These are phyloP conservation scores for Pleurotus giganteus DNA, from an alignment of 768 basidiomycete genomes.

Conservation along the genomic window DNA sequence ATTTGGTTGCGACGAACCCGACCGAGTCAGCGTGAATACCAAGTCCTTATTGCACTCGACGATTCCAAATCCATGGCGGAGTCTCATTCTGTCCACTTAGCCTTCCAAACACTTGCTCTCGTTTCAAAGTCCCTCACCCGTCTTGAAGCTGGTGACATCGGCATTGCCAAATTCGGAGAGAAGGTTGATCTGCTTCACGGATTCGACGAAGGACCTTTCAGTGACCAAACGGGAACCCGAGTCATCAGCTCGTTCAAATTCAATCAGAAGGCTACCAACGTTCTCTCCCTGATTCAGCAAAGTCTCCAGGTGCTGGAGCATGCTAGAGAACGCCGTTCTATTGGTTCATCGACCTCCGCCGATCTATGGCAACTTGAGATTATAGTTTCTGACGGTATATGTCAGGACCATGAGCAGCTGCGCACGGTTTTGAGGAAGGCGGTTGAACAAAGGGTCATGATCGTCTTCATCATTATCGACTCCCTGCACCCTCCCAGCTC, in stretches of 20 bases:
- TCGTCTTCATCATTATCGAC: slow-evolving; percentile 95
- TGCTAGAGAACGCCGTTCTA: slow-evolving; percentile 67
- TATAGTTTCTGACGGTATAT: slow-evolving; percentile 99
- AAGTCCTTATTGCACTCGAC: slow-evolving; percentile 90
- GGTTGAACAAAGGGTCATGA: slow-evolving; percentile 87
- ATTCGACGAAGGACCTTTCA: slow-evolving; percentile 79
- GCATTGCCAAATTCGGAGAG: slow-evolving; percentile 88
- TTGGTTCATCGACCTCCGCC: slow-evolving; percentile 60
- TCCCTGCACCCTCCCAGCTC: slow-evolving; percentile 59
- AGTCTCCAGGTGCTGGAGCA: slow-evolving; percentile 72
- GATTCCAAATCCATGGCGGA: slow-evolving; percentile 98
- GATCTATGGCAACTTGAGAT: slow-evolving; percentile 98
- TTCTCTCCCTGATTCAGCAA: slow-evolving; percentile 76
- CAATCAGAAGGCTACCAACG: slow-evolving; percentile 86
- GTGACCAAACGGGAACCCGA: slow-evolving; percentile 75
- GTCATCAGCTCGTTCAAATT: slow-evolving; percentile 87
- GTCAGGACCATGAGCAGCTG: slow-evolving; percentile 89
- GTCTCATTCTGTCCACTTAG: slow-evolving; percentile 87
- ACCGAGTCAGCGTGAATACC: slow-evolving; percentile 93
- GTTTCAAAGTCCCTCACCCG: slow-evolving; percentile 88
- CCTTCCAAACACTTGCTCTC: slow-evolving; percentile 89
- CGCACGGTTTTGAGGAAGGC: slow-evolving; percentile 80
- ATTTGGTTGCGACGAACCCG: slow-evolving; percentile 96
- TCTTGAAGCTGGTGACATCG: slow-evolving; percentile 94
- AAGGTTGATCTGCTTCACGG: slow-evolving; percentile 84